These are phyloP conservation scores for Phytopythium sindhum DNA, from an alignment of 352 stramenopile species.

Conservation along the genomic window DNA sequence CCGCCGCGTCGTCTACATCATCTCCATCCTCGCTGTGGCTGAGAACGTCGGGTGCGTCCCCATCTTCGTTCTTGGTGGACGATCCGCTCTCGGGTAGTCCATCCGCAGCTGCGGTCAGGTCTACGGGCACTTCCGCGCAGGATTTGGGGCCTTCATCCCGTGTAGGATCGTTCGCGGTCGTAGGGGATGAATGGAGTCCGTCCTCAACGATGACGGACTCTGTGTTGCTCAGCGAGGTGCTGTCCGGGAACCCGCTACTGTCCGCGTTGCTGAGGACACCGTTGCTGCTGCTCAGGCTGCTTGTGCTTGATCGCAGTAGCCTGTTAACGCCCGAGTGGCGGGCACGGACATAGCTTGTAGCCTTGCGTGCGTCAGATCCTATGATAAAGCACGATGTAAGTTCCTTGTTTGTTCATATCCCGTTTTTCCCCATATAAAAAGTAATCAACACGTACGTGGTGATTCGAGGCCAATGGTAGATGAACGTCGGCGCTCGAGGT, in stretches of 20 bases:
- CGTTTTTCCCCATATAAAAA: neutral
- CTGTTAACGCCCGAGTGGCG: constrained; percentile 63
- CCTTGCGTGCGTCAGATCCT: constrained; percentile 51
- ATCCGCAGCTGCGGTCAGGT: neutral
- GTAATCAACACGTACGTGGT: constrained; percentile 37
- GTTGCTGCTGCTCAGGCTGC: constrained; percentile 23
- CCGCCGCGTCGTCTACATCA: constrained; percentile 22
- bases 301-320: constrained; percentile 43
- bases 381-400: neutral
- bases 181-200: neutral
- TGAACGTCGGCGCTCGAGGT: constrained; percentile 55
- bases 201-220: neutral
- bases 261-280: constrained; percentile 4
- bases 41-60: constrained; percentile 1
- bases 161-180: constrained; percentile 3
- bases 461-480: constrained; percentile 54
- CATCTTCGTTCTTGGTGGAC: constrained; percentile 11
- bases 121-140: neutral
- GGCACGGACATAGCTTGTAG: constrained; percentile 47
- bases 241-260: constrained; percentile 2
- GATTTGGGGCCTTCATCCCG: neutral
- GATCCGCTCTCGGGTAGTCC: constrained; percentile 14
- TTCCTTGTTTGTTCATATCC: neutral
- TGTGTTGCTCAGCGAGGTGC: constrained; percentile 16
- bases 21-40: constrained; percentile 10